Evolutionary conservation across 225 moss, liverwort and hornwort genomes (phyloP).

Genomic region (Marchantia paleacea): DNA sequence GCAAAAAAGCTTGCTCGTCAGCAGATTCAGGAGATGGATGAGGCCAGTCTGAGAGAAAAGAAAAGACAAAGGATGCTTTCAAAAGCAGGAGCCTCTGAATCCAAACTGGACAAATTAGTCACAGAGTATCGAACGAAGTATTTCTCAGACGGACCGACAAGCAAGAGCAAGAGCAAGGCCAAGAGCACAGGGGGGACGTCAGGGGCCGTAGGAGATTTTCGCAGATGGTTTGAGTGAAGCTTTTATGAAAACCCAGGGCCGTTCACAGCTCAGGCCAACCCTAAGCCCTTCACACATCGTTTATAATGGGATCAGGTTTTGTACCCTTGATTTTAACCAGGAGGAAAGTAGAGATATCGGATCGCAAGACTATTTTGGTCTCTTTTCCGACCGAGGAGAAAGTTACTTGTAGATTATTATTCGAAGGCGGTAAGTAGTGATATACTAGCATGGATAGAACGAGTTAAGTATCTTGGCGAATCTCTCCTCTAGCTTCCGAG

Average conservation of each 20-base stretch:
- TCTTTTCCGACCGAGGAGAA: background rate
- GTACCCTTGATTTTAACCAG: background rate
- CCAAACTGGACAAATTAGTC: slow-evolving; percentile 72
- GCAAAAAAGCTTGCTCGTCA: background rate
- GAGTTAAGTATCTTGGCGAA: background rate
- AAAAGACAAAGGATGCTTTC: slow-evolving; percentile 7
- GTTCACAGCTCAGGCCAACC: background rate
- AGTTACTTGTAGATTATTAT: background rate
- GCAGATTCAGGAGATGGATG: background rate
- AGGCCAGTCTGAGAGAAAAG: background rate
- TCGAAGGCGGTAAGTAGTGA: no score
- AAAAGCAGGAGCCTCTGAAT: slow-evolving; percentile 34
- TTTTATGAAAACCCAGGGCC: background rate
- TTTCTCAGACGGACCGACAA: slow-evolving; percentile 38
- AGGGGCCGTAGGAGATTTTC: slow-evolving; percentile 46
- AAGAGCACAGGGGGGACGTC: slow-evolving; percentile 7
- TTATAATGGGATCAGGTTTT: background rate
- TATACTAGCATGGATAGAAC: background rate
- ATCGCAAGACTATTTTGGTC: background rate
- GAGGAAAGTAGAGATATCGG: background rate
- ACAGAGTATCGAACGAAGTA: slow-evolving; percentile 76
- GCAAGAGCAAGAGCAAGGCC: slow-evolving; percentile 34
- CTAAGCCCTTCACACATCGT: background rate
- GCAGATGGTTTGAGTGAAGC: slow-evolving; percentile 70
- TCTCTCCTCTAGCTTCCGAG: background rate